A percentile compares a stretch with the other conserved stretches of the same genome.
These are phyloP conservation scores for Pichia exigua DNA, from an alignment of 805 yeast genomes.

Conservation along the genomic window DNA sequence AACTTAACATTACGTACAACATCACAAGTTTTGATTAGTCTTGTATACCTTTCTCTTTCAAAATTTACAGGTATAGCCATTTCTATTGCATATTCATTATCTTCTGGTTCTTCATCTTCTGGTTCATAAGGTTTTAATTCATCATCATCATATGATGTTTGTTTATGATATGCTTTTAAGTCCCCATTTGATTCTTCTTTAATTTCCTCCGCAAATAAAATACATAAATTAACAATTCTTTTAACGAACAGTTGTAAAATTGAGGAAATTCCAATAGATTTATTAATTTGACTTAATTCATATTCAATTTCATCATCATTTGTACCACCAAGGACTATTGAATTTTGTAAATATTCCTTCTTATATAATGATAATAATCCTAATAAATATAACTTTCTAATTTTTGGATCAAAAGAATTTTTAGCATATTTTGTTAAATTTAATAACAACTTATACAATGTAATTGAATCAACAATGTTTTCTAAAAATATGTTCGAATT, in stretches of 20 bases:
- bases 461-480: conserved; percentile 5
- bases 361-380: conserved; percentile 27
- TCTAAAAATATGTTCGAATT: conserved; percentile 29
- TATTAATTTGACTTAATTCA: conserved; percentile 22
- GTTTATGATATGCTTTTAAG: conserved; percentile 42
- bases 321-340: not conserved
- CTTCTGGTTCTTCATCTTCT: conserved; percentile 16
- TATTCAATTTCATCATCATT: conserved; percentile 10
- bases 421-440: conserved; percentile 26
- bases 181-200: conserved; percentile 55
- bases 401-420: conserved; percentile 65
- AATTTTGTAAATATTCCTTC: conserved; percentile 4
- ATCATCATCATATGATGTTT: conserved; percentile 32
- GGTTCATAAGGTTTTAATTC: conserved; percentile 19
- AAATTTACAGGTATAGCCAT: conserved; percentile 27
- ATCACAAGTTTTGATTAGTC: conserved; percentile 33
- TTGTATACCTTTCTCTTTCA: conserved; percentile 37
- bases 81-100: conserved; percentile 21
- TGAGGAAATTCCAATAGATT: conserved; percentile 16
- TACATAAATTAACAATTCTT: conserved; percentile 17
- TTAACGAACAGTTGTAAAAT: conserved; percentile 23
- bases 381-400: conserved; percentile 43
- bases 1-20: conserved; percentile 49
- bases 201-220: conserved; percentile 61
- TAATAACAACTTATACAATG: conserved; percentile 16